phyloP scores from a whole-genome alignment of 2,329 filamentous ascomycete species.

The Neocucurbitaria cava region DNA sequence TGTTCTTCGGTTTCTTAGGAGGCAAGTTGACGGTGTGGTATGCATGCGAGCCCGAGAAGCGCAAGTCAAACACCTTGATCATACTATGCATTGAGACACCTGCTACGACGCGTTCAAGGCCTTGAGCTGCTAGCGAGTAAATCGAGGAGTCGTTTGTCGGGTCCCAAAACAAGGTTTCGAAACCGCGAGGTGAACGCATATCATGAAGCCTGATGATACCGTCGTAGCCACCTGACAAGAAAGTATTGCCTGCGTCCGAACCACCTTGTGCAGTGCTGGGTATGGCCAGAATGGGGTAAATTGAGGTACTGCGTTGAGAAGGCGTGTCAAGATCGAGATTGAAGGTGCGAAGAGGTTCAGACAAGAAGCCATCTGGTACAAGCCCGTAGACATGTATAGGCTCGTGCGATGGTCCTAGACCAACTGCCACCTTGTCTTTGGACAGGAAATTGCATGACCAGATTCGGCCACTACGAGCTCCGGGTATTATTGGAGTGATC shows the following conservation, averaged over 20 bases:
- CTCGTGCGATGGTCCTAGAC: constrained; percentile 53
- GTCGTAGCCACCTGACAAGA: constrained; percentile 67
- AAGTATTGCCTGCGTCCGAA: constrained; percentile 56
- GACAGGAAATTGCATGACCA: constrained; percentile 64
- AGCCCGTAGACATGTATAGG: constrained; percentile 60
- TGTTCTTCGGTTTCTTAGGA: constrained; percentile 4
- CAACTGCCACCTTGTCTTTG: constrained; percentile 58
- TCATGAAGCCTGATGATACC: constrained; percentile 66
- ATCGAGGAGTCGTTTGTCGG: constrained; percentile 64
- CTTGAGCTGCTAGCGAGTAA: constrained; percentile 65
- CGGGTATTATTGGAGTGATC: constrained; percentile 20
- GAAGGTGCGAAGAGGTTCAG: constrained; percentile 51
- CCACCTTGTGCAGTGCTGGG: constrained; percentile 38
- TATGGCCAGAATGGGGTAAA: constrained; percentile 57
- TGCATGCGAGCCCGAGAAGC: constrained; percentile 54
- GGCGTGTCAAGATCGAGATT: constrained; percentile 27
- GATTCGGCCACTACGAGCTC: constrained; percentile 32
- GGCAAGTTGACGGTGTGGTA: constrained; percentile 46
- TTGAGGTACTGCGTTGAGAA: constrained; percentile 35
- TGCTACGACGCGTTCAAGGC: constrained; percentile 63
- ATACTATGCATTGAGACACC: constrained; percentile 65
- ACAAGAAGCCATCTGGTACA: constrained; percentile 52
- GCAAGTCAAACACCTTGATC: constrained; percentile 69
- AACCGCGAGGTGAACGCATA: constrained; percentile 59
- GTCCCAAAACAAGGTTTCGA: constrained; percentile 61